phyloP scores from a whole-genome alignment of 257 asterid genomes.

The Leptodermis oblonga region DNA sequence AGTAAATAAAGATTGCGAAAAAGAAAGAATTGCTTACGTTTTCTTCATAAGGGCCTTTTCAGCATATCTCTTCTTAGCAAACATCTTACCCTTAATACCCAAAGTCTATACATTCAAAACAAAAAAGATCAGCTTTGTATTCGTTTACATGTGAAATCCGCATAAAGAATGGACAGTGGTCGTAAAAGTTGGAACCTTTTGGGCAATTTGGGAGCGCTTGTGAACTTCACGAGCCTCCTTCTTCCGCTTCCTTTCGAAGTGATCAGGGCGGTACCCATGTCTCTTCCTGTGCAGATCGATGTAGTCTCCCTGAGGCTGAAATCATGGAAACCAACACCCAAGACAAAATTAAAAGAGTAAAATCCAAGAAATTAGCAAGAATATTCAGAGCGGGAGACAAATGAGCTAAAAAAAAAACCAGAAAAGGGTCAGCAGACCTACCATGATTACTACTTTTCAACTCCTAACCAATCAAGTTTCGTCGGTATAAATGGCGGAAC shows the following conservation, averaged over 20 bases:
- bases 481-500: too few relatives aligned
- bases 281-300: conserved; percentile 86
- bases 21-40: conserved; percentile 50
- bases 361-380: neutral
- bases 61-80: conserved; percentile 80
- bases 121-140: neutral
- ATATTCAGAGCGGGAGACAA: neutral
- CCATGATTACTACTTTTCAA: neutral
- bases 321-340: neutral
- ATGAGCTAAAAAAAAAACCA: neutral
- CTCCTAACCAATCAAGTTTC: too few relatives aligned
- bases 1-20: neutral
- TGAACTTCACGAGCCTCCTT: conserved; percentile 97
- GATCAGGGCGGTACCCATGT: conserved; percentile 83
- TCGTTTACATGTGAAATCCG: neutral
- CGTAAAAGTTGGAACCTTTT: conserved; percentile 35
- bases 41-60: conserved; percentile 93
- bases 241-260: conserved; percentile 90
- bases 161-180: neutral
- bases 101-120: conserved; percentile 42
- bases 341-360: neutral
- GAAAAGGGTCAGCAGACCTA: neutral
- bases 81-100: conserved; percentile 94
- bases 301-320: conserved; percentile 98
- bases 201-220: conserved; percentile 72